Base-by-base conservation (phyloP, 1,284 basidiomycete genomes). In the Leucocoprinus gongylophorus region DNA sequence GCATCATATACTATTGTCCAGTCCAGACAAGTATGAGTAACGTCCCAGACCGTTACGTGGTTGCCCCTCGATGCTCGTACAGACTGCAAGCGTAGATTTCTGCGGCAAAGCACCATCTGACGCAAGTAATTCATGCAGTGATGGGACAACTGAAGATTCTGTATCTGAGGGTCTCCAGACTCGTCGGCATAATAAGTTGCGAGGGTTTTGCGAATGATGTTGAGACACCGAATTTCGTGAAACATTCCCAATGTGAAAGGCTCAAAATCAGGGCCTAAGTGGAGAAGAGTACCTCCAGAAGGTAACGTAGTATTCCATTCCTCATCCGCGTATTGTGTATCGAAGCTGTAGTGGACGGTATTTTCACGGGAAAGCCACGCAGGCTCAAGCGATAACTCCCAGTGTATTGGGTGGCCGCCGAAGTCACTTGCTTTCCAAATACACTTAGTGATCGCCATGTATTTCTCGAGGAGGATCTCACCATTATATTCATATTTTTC, bases 221-320 rank as follows among this genome's bases (percentile, higher is more conserved):
- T 54, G 15, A 65, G 54, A 42, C 62, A 65, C 32, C 61, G 54
- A 35, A 63, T 49, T 46, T 61, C 58, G 38, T 65, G 62, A 41
- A 65, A 63, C 48, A 62, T n/a, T 50, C 40, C 7, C 35, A 37
- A n/a, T 7, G 35, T 37, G 8, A 37, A 37, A 8, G 35, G 35
- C 7, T n/a, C 4, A 12, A 41, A 20, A 33, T 53, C 35, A 1
- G 40, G 12, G 21, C 58, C 59, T 18, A 61, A 45, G 21, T 58
- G 42, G 12, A 64, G 37, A 12, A 61, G 50, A 10, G 50, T 54
- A n/a, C 49, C 51, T 12, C 46, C 49, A 15, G 56, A 39, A 4
- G 51, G 53, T 5, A 61, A 44, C 6, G 52, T 48, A 5, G 49
- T 43, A 26, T 60, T 56, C 60, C 60, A 61, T 46, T 60, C 56